Percentiles rank a stretch among this genome's conserved stretches.
Evolutionary conservation across 2,329 filamentous ascomycete genomes (phyloP).

Genomic region (Aspergillus sp.): DNA sequence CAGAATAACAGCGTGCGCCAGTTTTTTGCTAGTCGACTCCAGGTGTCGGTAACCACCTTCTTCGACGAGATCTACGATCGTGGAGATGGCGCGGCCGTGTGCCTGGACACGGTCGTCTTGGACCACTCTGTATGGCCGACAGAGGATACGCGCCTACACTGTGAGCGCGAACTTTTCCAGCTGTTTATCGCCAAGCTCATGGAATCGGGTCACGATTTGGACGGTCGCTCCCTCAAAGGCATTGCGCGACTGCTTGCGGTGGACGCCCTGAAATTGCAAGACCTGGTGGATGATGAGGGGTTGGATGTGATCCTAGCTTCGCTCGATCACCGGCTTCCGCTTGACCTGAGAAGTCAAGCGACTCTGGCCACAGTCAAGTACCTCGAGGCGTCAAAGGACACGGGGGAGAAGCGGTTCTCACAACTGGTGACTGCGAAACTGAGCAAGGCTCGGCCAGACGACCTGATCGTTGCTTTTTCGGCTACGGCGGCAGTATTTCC

Average conservation of each 20-base stretch:
- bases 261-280: constrained; percentile 50
- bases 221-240: constrained; percentile 60
- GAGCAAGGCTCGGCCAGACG: constrained; percentile 74
- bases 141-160: constrained; percentile 42
- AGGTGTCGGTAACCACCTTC: constrained; percentile 45
- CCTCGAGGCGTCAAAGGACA: constrained; percentile 71
- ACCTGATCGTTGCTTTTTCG: constrained; percentile 88
- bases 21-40: constrained; percentile 43
- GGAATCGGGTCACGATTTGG: constrained; percentile 78
- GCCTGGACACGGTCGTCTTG: constrained; percentile 46
- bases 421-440: constrained; percentile 74
- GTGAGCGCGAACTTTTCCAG: constrained; percentile 49
- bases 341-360: constrained; percentile 74
- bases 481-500: constrained; percentile 88
- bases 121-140: constrained; percentile 47
- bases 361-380: constrained; percentile 80
- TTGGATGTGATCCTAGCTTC: constrained; percentile 85
- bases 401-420: constrained; percentile 67
- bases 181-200: constrained; percentile 85
- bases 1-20: constrained; percentile 44
- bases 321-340: constrained; percentile 77
- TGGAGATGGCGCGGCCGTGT: constrained; percentile 48
- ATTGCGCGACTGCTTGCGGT: constrained; percentile 59
- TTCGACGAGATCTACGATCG: constrained; percentile 51
- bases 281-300: constrained; percentile 62